Percentiles rank a stretch among this genome's conserved stretches.
Evolutionary conservation across 352 stramenopile species (phyloP).

Genomic region (Phytophthora ramorum): DNA sequence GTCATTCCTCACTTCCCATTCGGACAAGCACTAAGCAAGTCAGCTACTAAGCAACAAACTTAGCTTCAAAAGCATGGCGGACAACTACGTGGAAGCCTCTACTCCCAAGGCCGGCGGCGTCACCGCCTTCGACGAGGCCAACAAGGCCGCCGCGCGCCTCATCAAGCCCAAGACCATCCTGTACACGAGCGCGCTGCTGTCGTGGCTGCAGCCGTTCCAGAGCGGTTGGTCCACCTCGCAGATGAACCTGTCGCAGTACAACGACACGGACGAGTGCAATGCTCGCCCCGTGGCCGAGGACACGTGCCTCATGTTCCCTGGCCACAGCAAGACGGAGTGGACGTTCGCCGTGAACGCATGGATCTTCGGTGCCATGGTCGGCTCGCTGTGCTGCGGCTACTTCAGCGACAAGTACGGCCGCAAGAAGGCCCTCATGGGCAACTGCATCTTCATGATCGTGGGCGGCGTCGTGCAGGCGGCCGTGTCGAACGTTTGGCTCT

Average conservation of each 20-base stretch:
- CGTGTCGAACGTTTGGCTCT: no score
- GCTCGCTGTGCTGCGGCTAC: no score
- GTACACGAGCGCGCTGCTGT: no score
- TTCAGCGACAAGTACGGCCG: no score
- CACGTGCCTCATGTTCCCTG: slow-evolving; percentile 22
- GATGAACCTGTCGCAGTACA: no score
- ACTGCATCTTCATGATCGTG: no score
- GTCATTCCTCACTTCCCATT: slow-evolving; percentile 23
- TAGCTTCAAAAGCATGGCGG: neutral
- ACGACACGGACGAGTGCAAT: slow-evolving; percentile 3
- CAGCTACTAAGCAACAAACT: neutral
- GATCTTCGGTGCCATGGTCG: slow-evolving; percentile 1
- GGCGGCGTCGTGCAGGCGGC: no score
- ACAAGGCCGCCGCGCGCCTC: slow-evolving; percentile 19
- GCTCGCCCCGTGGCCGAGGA: slow-evolving; percentile 15
- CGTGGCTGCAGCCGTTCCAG: no score
- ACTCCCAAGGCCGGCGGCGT: slow-evolving; percentile 8
- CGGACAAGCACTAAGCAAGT: slow-evolving; percentile 27
- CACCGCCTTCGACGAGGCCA: slow-evolving; percentile 24
- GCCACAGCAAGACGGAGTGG: slow-evolving; percentile 20
- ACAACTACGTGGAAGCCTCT: slow-evolving; percentile 12
- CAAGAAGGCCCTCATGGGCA: no score
- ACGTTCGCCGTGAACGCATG: slow-evolving; percentile 31
- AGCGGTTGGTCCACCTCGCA: no score
- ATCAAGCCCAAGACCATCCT: no score